A percentile compares a stretch with the other conserved stretches of the same genome.
Evolutionary conservation across 1,284 basidiomycete genomes (phyloP).

Genomic region (Athelia sp.): DNA sequence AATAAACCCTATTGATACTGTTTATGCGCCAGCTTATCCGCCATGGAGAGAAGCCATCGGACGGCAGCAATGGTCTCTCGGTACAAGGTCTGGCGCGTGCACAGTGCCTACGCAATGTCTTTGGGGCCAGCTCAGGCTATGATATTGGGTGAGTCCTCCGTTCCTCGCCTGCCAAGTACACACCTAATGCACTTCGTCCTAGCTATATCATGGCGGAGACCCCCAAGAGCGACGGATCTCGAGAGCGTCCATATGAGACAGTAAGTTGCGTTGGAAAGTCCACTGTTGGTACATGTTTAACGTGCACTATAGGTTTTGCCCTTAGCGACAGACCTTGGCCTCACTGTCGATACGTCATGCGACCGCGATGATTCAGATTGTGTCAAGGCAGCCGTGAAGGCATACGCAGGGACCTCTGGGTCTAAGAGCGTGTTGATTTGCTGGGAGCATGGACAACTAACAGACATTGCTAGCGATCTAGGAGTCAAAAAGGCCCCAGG

Average conservation of each 20-base stretch:
- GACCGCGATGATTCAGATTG: background rate
- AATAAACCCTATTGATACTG: no score
- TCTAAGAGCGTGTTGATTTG: background rate
- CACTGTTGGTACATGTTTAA: background rate
- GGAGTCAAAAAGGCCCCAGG: background rate
- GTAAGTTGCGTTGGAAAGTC: background rate
- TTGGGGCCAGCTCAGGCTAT: background rate
- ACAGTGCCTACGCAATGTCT: background rate
- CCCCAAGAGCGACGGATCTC: background rate
- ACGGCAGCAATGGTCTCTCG: background rate
- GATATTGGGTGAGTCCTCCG: background rate
- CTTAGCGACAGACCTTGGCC: background rate
- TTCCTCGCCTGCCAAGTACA: background rate
- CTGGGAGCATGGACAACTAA: background rate
- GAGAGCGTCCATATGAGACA: background rate
- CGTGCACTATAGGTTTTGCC: background rate
- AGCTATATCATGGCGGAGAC: constrained; percentile 1
- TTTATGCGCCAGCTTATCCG: constrained; percentile 1
- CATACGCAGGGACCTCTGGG: background rate
- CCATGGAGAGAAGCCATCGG: background rate
- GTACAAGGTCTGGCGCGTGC: background rate
- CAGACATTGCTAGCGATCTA: background rate
- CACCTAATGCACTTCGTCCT: no score
- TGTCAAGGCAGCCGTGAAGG: background rate
- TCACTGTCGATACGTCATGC: background rate